phyloP scores from a whole-genome alignment of 805 yeast species.

The Myxozyma geophila region DNA sequence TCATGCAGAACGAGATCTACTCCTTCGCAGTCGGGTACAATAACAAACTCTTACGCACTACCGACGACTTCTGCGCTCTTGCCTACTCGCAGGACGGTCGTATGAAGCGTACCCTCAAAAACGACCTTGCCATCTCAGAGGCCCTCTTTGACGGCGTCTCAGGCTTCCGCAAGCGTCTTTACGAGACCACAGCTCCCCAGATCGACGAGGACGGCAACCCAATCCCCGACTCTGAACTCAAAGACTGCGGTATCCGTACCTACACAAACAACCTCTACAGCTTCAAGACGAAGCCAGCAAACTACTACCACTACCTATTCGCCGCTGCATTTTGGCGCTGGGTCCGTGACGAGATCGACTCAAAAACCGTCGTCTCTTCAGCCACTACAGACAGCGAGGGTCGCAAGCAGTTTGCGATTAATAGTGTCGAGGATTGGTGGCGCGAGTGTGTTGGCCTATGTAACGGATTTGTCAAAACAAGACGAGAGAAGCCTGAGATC shows the following conservation, averaged over 20 bases:
- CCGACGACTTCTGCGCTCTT: conserved; percentile 32
- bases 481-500: conserved; percentile 18
- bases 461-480: conserved; percentile 26
- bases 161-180: conserved; percentile 28
- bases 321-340: conserved; percentile 38
- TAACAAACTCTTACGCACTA: conserved; percentile 25
- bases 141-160: conserved; percentile 33
- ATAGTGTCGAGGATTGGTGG: conserved; percentile 34
- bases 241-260: conserved; percentile 30
- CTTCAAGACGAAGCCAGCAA: conserved; percentile 27
- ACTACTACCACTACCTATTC: conserved; percentile 32
- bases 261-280: conserved; percentile 30
- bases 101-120: conserved; percentile 35
- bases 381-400: background rate
- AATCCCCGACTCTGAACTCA: conserved; percentile 9
- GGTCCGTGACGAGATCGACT: conserved; percentile 34
- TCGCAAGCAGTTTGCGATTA: conserved; percentile 4
- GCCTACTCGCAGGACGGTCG: conserved; percentile 37
- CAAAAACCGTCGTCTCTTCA: conserved; percentile 15
- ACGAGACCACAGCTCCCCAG: conserved; percentile 17
- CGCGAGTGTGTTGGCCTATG: conserved; percentile 31
- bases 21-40: conserved; percentile 32
- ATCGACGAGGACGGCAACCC: conserved; percentile 18
- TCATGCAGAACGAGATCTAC: conserved; percentile 30
- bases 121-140: conserved; percentile 35